Evolutionary conservation across 2,329 filamentous ascomycete genomes (phyloP).

Genomic region (Helotiales sp.): DNA sequence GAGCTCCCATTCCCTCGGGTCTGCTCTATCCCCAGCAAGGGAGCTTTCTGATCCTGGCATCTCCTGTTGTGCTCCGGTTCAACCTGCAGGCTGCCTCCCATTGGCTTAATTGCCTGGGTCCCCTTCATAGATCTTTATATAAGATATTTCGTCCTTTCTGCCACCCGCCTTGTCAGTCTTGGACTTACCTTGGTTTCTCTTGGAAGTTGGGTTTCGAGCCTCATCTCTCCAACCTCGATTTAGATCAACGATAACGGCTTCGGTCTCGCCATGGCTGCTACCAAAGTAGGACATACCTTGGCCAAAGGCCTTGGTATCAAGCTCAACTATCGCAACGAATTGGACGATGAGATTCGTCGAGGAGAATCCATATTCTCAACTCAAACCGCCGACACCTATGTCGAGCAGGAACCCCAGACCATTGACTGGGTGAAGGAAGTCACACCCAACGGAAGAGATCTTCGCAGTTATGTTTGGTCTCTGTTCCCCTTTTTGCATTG

Average conservation of each 20-base stretch:
- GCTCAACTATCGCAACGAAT: constrained; percentile 68
- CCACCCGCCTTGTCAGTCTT: background rate
- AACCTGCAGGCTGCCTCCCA: constrained; percentile 1
- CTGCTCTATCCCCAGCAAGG: constrained; percentile 14
- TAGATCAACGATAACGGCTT: background rate
- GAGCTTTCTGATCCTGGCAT: constrained; percentile 31
- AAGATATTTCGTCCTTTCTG: constrained; percentile 5
- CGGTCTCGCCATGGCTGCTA: constrained; percentile 33
- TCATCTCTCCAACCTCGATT: background rate
- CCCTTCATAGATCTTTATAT: background rate
- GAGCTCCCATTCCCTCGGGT: constrained; percentile 26
- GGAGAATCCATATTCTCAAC: constrained; percentile 82
- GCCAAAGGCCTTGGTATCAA: constrained; percentile 86
- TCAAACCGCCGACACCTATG: constrained; percentile 75
- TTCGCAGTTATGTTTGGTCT: constrained; percentile 65
- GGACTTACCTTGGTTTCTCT: background rate
- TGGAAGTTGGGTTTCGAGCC: background rate
- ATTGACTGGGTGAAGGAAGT: constrained; percentile 72
- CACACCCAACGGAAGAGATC: constrained; percentile 60
- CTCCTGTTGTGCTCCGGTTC: constrained; percentile 4
- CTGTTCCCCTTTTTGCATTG: constrained; percentile 91
- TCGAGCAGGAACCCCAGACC: constrained; percentile 80
- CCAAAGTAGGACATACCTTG: constrained; percentile 71
- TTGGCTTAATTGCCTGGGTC: background rate
- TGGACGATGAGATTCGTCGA: constrained; percentile 65